Conservation (phyloP, 1,139 yeast species). For the Casaregolazyma suthepensis region DNA sequence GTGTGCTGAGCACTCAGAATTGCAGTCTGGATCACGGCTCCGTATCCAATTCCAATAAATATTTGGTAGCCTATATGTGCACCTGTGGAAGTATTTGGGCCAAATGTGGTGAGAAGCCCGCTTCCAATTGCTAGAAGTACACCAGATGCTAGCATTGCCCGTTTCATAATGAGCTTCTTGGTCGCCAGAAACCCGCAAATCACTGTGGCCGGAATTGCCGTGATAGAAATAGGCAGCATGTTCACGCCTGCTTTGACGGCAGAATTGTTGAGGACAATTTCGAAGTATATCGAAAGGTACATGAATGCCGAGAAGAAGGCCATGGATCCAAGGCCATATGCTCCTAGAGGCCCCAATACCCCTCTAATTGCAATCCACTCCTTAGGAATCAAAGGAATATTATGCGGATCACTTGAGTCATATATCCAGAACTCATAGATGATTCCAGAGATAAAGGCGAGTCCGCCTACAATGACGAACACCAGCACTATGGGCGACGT, state of each 20-base stretch:
- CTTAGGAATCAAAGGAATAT: slow-evolving; percentile 33
- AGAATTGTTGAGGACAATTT: slow-evolving; percentile 41
- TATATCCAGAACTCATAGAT: slow-evolving; percentile 45
- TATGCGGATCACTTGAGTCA: slow-evolving; percentile 16
- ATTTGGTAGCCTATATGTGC: slow-evolving; percentile 49
- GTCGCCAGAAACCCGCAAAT: slow-evolving; percentile 43
- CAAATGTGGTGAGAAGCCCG: slow-evolving; percentile 44
- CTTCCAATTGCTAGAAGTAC: slow-evolving; percentile 46
- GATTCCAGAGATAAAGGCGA: slow-evolving; percentile 36
- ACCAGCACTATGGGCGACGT: slow-evolving; percentile 49
- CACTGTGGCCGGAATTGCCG: slow-evolving; percentile 45
- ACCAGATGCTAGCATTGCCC: slow-evolving; percentile 38
- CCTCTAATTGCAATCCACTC: slow-evolving; percentile 34
- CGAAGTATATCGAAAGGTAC: slow-evolving; percentile 50
- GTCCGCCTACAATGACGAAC: slow-evolving; percentile 48
- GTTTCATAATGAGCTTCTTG: slow-evolving; percentile 34
- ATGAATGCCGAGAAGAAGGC: slow-evolving; percentile 37
- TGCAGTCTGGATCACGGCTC: neutral
- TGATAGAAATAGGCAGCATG: slow-evolving; percentile 47
- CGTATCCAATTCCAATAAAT: slow-evolving; percentile 22
- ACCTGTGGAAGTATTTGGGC: slow-evolving; percentile 35
- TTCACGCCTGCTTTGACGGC: slow-evolving; percentile 53
- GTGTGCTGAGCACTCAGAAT: slow-evolving; percentile 1
- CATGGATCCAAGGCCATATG: slow-evolving; percentile 36
- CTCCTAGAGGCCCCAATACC: slow-evolving; percentile 34